Conservation (phyloP, 352 stramenopile species). For the Globisporangium viniferum region DNA sequence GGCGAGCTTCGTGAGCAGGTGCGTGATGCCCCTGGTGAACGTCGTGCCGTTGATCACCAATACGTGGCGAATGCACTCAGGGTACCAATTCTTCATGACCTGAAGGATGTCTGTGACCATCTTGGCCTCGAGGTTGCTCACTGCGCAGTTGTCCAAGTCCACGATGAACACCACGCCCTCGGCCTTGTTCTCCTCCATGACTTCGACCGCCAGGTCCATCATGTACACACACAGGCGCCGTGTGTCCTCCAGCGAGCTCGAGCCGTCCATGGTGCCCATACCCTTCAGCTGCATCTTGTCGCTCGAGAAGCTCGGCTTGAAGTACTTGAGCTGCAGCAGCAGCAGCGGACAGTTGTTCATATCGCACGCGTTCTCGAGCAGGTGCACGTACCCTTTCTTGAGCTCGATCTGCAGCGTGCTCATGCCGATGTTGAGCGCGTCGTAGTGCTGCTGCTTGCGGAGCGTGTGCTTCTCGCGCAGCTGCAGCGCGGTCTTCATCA, state of each 20-base stretch:
- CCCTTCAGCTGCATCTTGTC: constrained; percentile 63
- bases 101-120: constrained; percentile 64
- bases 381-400: constrained; percentile 72
- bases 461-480: constrained; percentile 66
- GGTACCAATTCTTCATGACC: constrained; percentile 62
- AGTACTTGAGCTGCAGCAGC: constrained; percentile 58
- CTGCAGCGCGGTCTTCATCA: constrained; percentile 68
- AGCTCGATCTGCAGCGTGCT: constrained; percentile 59
- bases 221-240: constrained; percentile 69
- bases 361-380: constrained; percentile 56
- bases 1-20: constrained; percentile 50
- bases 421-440: constrained; percentile 62
- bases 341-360: constrained; percentile 50
- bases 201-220: constrained; percentile 68
- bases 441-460: constrained; percentile 39
- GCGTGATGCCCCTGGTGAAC: constrained; percentile 47
- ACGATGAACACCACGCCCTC: constrained; percentile 69
- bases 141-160: constrained; percentile 47
- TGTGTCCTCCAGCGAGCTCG: constrained; percentile 65
- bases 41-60: constrained; percentile 64
- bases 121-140: constrained; percentile 54
- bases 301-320: constrained; percentile 53
- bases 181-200: constrained; percentile 63
- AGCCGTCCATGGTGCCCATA: constrained; percentile 47
- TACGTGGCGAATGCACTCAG: constrained; percentile 54